These are phyloP conservation scores for Suhomyces prunicola DNA, from an alignment of 805 yeast genomes.

Conservation along the genomic window DNA sequence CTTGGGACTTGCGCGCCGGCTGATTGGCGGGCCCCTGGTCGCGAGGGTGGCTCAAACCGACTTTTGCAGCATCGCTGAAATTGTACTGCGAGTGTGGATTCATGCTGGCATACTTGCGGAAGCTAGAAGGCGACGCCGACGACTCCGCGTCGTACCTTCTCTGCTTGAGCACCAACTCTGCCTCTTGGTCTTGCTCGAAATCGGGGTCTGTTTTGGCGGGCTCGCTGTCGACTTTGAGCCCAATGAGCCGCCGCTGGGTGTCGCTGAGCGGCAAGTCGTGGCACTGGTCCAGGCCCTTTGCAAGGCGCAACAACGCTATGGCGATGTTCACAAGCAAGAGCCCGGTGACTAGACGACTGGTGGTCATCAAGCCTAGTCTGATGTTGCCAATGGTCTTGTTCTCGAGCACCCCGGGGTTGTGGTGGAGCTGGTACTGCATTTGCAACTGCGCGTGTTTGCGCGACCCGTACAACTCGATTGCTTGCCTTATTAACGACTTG, in stretches of 20 bases:
- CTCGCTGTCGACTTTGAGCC: constrained; percentile 23
- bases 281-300: constrained; percentile 48
- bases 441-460: constrained; percentile 9
- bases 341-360: constrained; percentile 15
- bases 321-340: constrained; percentile 26
- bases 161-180: constrained; percentile 20
- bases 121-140: constrained; percentile 9
- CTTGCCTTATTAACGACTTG: neutral
- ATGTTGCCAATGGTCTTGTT: neutral
- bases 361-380: constrained; percentile 4
- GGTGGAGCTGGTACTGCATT: constrained; percentile 12
- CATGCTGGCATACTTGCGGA: constrained; percentile 19
- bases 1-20: neutral
- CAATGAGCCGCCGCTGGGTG: constrained; percentile 45
- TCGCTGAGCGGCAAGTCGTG: constrained; percentile 47
- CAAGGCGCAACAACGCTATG: constrained; percentile 24
- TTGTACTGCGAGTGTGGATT: constrained; percentile 3
- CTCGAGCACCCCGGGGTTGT: neutral
- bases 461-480: constrained; percentile 1
- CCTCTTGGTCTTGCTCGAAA: constrained; percentile 14
- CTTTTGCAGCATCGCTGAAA: neutral
- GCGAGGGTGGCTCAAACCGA: neutral
- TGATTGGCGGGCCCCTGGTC: neutral
- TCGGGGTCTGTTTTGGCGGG: constrained; percentile 14
- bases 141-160: constrained; percentile 16